phyloP scores from a whole-genome alignment of 163 green algal species.

The Picocystis sp. region DNA sequence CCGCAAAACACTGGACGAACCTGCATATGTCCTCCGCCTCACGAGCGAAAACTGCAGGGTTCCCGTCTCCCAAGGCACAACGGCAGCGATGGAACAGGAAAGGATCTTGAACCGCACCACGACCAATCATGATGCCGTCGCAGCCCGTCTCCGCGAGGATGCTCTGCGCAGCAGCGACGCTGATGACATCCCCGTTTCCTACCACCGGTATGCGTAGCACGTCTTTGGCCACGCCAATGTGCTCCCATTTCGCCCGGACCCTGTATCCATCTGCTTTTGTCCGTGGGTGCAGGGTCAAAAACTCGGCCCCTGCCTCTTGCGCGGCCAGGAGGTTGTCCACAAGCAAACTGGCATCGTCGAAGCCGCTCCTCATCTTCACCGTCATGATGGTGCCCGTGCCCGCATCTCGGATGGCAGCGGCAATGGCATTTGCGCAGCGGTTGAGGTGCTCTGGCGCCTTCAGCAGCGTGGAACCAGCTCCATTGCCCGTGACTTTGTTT shows the following conservation, averaged over 20 bases:
- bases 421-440: slow-evolving; percentile 19
- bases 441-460: slow-evolving; percentile 24
- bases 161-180: slow-evolving; percentile 10
- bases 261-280: slow-evolving; percentile 41
- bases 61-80: slow-evolving; percentile 10
- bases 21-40: neutral
- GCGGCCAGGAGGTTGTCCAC: slow-evolving; percentile 36
- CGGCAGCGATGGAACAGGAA: slow-evolving; percentile 41
- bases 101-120: slow-evolving; percentile 38
- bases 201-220: slow-evolving; percentile 41
- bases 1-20: neutral
- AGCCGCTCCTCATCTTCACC: slow-evolving; percentile 40
- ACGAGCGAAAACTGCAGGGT: slow-evolving; percentile 2
- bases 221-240: slow-evolving; percentile 31
- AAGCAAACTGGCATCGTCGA: slow-evolving; percentile 31
- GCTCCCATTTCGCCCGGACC: slow-evolving; percentile 32
- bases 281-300: slow-evolving; percentile 47
- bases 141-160: slow-evolving; percentile 29
- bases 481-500: slow-evolving; percentile 47
- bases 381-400: slow-evolving; percentile 8
- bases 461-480: slow-evolving; percentile 36
- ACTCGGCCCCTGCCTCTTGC: slow-evolving; percentile 28
- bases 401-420: slow-evolving; percentile 7
- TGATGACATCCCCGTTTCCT: slow-evolving; percentile 46
- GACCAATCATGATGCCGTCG: slow-evolving; percentile 36